Base-by-base conservation (phyloP, 2,329 filamentous ascomycete genomes). In the Ambrosiella xylebori region DNA sequence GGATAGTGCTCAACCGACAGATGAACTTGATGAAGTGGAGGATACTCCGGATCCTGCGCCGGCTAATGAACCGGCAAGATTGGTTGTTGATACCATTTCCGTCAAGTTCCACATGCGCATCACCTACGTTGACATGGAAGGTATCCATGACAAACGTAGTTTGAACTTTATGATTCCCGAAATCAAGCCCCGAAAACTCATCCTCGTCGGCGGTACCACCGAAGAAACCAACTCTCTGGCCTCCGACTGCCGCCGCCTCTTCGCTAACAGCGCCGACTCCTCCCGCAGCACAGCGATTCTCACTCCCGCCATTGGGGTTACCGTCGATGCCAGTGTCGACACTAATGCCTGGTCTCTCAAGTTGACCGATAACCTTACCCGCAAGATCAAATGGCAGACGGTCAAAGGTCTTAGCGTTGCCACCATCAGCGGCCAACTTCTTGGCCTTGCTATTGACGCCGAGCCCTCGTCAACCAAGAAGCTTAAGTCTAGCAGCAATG, bases 331-430 rank as follows among this genome's bases (percentile, higher is more conserved):
- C 11, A 96, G 90, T 66, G 91, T 97, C 47, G 93, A 98, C 68
- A 97, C 91, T 4, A 96, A 97, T 67, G 90, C 93, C 3, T 98
- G 94, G 93, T 84, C 87, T 27, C 86, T 98, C 61, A 95, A 90
- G 69, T 77, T 98, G 15, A 89, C 88, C 54, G 87, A 91, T 64
- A 74, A 80, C 50, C 80, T 98, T 17, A 86, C 95, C 60, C 88
- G 88, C 70, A 85, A 85, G 64, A 76, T 98, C 61, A 88, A 87
- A 66, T 97, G 93, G 93, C 93, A 97, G 71, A 90, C 88, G 60
- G 89, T 97, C 27, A 84, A 88, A 58, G 89, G 86, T 1, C 74
- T 97, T 7, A 86, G 88, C 44, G 88, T 98, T 59, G 91, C 95
- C 13, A 94, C 91, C n/a, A 77, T 98, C 58, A 94, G 88, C 1